A percentile compares a stretch with the other conserved stretches of the same genome.
These are phyloP conservation scores for Coffea humblotiana DNA, from an alignment of 305 asterid species.

Conservation along the genomic window DNA sequence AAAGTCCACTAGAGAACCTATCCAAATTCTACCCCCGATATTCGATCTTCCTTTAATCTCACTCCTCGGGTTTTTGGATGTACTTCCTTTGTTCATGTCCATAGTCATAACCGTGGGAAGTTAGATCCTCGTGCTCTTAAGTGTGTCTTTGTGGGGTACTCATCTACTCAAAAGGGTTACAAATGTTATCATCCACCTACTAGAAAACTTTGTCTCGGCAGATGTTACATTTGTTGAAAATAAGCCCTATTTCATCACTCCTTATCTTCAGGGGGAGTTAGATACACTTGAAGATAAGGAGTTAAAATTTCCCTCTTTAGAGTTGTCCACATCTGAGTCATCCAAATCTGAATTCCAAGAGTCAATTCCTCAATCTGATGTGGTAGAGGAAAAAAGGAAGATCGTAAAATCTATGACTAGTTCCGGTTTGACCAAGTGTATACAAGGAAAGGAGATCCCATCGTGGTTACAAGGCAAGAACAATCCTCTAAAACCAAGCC, in stretches of 20 bases:
- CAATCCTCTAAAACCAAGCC: too few relatives aligned
- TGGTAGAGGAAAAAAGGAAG: too few relatives aligned
- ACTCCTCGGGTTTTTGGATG: not conserved
- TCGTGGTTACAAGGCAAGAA: too few relatives aligned
- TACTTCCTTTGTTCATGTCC: constrained; percentile 3
- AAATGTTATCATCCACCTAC: not conserved
- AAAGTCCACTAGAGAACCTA: not conserved
- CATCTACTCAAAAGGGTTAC: not conserved
- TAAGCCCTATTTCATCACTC: not conserved
- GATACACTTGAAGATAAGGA: not conserved
- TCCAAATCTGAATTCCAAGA: not conserved
- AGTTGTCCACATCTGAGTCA: too few relatives aligned
- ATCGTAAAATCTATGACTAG: too few relatives aligned
- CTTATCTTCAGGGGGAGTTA: not conserved
- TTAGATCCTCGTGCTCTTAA: not conserved
- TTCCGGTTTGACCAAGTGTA: too few relatives aligned
- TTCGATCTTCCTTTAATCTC: not conserved
- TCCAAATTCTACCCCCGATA: not conserved
- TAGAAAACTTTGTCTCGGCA: not conserved
- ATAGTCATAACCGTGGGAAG: constrained; percentile 1
- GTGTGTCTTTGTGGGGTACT: constrained; percentile 7
- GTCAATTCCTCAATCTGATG: too few relatives aligned
- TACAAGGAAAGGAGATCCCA: too few relatives aligned
- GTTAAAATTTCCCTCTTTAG: not conserved
- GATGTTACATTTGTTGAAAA: not conserved